Base-by-base conservation (phyloP, 805 yeast genomes). In the Cyberlindnera meyerae region DNA sequence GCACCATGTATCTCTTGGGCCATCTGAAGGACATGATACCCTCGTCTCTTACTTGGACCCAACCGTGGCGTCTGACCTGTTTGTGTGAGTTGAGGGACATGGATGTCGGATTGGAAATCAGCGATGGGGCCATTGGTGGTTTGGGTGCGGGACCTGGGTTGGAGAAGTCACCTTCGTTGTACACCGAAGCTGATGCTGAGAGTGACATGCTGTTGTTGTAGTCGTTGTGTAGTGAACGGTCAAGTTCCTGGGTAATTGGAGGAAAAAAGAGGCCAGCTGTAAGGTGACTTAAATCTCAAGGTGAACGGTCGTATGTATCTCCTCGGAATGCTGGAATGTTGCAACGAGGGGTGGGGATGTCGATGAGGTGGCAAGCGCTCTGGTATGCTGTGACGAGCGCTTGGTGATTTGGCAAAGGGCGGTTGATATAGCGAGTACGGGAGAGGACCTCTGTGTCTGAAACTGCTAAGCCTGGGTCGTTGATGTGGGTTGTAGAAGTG, bases 41-140 rank as follows among this genome's bases (percentile, higher is more conserved):
- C 51, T 90, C 97, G 51, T 90, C 97, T 58, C 86, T 89, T 41
- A 87, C 79, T 37, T 84, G 83, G 16, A 87, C 89, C 95, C 96
- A 89, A 0, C 97, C 96, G 40, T 76, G 70, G 40, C 74, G 49
- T 44, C 57, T 49, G 4, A 47, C 53, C 12, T 53, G 22, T 22
- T 50, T 51, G 18, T 37, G 33, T 8, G 44, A 34, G 45, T 34
- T 67, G 58, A 40, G 62, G 61, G 44, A 36, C 7, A 33, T 13
- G n/a, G 37, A 16, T 7, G 41, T 42, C 16, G 54, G 52, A 32
- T 63, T 54, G 39, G 63, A 51, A 8, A 60, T 50, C n/a, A 66
- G 55, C 24, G 55, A 53, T 3, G 63, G 56, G 31, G 58, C 62
- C 2, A 24, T 24, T 5, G 77, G 77, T 6, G 78, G 78, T 42